Conservation (phyloP, 306 rosid species). For the Gleditsia sinensis region DNA sequence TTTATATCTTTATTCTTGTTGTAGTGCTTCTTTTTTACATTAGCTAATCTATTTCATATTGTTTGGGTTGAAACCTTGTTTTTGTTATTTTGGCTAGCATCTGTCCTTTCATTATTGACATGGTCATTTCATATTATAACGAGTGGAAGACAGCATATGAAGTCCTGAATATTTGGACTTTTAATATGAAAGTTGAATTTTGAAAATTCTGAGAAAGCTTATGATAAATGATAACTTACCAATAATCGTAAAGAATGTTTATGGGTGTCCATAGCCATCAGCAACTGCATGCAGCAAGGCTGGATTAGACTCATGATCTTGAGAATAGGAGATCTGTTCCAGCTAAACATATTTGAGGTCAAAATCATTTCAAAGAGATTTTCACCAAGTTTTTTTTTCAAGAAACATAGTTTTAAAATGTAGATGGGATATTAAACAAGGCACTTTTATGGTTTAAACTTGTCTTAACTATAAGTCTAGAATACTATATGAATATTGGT, state of each 20-base stretch:
- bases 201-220: not conserved
- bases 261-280: not conserved
- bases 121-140: not conserved
- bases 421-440: too few relatives aligned
- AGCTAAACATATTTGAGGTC: not conserved
- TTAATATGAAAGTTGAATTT: not conserved
- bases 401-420: too few relatives aligned
- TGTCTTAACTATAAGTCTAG: too few relatives aligned
- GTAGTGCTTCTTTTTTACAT: not conserved
- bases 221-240: not conserved
- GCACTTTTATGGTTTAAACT: too few relatives aligned
- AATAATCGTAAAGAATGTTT: slow-evolving; percentile 1
- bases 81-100: slow-evolving; percentile 22
- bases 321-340: not conserved
- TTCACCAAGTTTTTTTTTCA: too few relatives aligned
- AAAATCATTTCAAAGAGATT: not conserved
- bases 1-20: not conserved
- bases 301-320: slow-evolving; percentile 5
- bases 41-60: slow-evolving; percentile 4
- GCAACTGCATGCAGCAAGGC: not conserved
- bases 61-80: not conserved
- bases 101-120: not conserved
- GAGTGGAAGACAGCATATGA: not conserved
- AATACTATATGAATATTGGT: not conserved
- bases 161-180: slow-evolving; percentile 17